Base-by-base conservation (phyloP, 257 asterid species). In the Petrea volubilis region DNA sequence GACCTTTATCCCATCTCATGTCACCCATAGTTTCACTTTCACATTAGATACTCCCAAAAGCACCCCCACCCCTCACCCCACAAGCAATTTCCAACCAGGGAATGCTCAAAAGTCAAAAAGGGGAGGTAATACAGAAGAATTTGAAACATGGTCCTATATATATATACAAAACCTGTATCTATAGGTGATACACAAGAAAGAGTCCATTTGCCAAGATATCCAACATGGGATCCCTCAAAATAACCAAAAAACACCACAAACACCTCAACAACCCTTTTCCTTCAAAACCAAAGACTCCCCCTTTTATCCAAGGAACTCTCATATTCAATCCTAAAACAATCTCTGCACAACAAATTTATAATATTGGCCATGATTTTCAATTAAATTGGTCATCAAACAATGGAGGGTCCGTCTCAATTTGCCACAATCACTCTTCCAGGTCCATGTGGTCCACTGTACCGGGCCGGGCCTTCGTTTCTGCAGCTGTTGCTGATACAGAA, bases 251-350 rank as follows among this genome's bases (percentile, higher is more conserved):
- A 23, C 98, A 90, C 79, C 90, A 93, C 61, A 93, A 80, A 77
- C 98, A 86, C 74, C 74, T 93, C 60, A 93, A 93, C 81, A 89
- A 91, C 73, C 97, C 97, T 28, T 93, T 93, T 43, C 95, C 94
- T n/a, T 69, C 88, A 11, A 74, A 78, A 2, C 84, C 91, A 52
- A 72, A 78, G 46, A 72, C 96, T 52, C 77, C 77, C 11, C 86
- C 92, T 77, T 73, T 70, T 11, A 68, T 83, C 36, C 74, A 75
- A 31, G 97, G 96, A 43, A 72, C 72, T 31, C 83, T 91, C 7
- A 1, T 72, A 51, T 72, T 75, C 65, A 71, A 87, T 77, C 63
- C 84, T 36, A 80, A 71, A 31, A 63, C 80, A 60, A 28, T 89
- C 51, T 85, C 86, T 78, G 28, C 74, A 0, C 33, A 85, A 14